Conservation (phyloP, 495 filamentous ascomycete genomes). For the Aspergillus leporis region DNA sequence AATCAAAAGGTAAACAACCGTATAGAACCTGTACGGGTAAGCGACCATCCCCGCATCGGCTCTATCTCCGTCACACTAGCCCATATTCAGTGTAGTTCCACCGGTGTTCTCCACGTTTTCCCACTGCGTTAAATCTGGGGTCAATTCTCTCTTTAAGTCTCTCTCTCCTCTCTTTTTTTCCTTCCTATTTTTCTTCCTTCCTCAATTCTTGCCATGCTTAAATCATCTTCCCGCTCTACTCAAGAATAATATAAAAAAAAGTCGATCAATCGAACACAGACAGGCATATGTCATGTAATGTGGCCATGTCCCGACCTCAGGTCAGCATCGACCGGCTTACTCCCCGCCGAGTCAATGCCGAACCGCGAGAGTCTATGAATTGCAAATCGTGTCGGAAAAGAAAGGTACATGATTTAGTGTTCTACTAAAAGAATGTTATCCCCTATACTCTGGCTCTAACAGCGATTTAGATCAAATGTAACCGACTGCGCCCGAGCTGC, state of each 20-base stretch:
- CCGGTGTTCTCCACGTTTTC: slow-evolving; percentile 29
- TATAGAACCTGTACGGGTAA: neutral
- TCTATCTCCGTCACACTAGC: slow-evolving; percentile 12
- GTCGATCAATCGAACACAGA: neutral
- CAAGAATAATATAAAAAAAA: no score
- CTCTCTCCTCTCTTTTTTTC: neutral
- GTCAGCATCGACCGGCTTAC: slow-evolving; percentile 84
- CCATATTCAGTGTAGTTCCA: neutral
- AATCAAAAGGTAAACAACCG: no score
- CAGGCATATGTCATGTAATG: slow-evolving; percentile 11
- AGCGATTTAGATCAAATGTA: slow-evolving; percentile 76
- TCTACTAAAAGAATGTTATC: neutral
- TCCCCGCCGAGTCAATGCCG: slow-evolving; percentile 67
- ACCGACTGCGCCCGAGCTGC: slow-evolving; percentile 77
- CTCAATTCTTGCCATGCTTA: slow-evolving; percentile 13
- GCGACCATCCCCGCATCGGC: slow-evolving; percentile 21
- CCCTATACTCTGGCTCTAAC: slow-evolving; percentile 2
- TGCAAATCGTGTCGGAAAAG: slow-evolving; percentile 90
- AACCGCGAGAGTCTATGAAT: slow-evolving; percentile 88
- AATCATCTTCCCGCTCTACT: neutral
- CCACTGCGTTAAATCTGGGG: slow-evolving; percentile 7
- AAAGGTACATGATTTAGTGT: slow-evolving; percentile 54
- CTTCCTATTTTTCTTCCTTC: slow-evolving; percentile 1
- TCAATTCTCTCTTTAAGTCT: slow-evolving; percentile 1
- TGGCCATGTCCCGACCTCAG: slow-evolving; percentile 69